Conservation (phyloP, 768 basidiomycete species). For the Boletus rufocinnamomeus region DNA sequence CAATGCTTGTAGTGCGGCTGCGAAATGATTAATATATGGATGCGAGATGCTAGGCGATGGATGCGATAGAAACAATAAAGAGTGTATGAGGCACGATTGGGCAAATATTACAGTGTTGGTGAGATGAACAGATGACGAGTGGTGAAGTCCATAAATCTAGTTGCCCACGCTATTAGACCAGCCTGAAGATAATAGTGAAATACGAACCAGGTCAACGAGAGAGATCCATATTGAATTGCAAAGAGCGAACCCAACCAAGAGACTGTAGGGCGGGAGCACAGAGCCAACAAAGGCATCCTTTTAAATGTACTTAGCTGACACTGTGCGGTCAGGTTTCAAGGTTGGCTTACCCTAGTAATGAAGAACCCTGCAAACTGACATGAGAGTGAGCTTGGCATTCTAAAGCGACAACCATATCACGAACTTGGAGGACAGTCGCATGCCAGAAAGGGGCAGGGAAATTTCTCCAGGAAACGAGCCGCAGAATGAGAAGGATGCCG, state of each 20-base stretch:
- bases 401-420: constrained; percentile 4
- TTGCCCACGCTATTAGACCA: not conserved
- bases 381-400: constrained; percentile 4
- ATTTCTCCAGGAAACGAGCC: constrained; percentile 20
- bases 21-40: constrained; percentile 7
- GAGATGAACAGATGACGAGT: constrained; percentile 17
- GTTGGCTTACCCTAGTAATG: constrained; percentile 28
- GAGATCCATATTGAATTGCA: constrained; percentile 24
- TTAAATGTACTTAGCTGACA: constrained; percentile 2
- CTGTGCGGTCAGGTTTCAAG: not conserved
- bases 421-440: constrained; percentile 37
- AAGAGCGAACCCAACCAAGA: constrained; percentile 23
- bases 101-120: constrained; percentile 30
- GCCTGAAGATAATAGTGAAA: not conserved
- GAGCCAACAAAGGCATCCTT: constrained; percentile 24
- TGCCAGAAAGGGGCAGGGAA: constrained; percentile 34
- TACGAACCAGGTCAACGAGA: constrained; percentile 29
- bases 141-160: constrained; percentile 29
- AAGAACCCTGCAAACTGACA: constrained; percentile 37
- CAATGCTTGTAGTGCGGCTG: constrained; percentile 10
- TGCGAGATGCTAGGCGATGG: constrained; percentile 7
- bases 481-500: constrained; percentile 22
- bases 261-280: constrained; percentile 1
- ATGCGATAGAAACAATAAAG: constrained; percentile 15
- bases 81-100: constrained; percentile 22